These are phyloP conservation scores for Paraglomus occultum DNA, from an alignment of 192 early-diverging fungal genomes.

Conservation along the genomic window DNA sequence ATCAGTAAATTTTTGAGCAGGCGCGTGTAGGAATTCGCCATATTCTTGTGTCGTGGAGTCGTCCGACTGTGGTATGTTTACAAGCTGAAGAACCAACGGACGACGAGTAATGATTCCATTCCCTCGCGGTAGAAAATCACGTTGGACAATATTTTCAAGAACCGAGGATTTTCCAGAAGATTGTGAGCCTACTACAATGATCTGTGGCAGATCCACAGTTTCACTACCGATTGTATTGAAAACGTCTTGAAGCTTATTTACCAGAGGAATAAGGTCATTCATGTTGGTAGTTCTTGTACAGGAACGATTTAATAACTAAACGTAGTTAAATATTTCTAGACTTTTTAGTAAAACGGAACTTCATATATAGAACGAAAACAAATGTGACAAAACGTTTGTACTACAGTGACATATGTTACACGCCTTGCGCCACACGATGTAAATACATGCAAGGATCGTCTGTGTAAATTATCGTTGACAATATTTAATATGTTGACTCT, in stretches of 20 bases:
- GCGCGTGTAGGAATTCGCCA: conserved; percentile 72
- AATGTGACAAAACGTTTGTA: no score
- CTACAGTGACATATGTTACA: no score
- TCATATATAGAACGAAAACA: no score
- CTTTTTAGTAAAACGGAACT: no score
- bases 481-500: no score
- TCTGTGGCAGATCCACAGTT: conserved; percentile 78
- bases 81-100: conserved; percentile 78
- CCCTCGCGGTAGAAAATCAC: conserved; percentile 95
- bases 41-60: conserved; percentile 35
- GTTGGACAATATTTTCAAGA: conserved; percentile 96
- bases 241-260: conserved; percentile 81
- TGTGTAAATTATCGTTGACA: no score
- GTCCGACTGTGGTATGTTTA: conserved; percentile 52
- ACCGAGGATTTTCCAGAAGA: conserved; percentile 97
- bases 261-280: conserved; percentile 80
- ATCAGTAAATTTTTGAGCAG: conserved; percentile 72
- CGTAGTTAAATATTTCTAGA: no score
- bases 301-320: no score
- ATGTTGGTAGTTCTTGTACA: conserved; percentile 33
- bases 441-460: no score
- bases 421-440: no score
- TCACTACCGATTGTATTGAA: conserved; percentile 73
- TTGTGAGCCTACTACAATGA: conserved; percentile 86
- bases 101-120: conserved; percentile 83